Conservation (phyloP, 805 yeast species). For the Yarrowia osloensis region DNA sequence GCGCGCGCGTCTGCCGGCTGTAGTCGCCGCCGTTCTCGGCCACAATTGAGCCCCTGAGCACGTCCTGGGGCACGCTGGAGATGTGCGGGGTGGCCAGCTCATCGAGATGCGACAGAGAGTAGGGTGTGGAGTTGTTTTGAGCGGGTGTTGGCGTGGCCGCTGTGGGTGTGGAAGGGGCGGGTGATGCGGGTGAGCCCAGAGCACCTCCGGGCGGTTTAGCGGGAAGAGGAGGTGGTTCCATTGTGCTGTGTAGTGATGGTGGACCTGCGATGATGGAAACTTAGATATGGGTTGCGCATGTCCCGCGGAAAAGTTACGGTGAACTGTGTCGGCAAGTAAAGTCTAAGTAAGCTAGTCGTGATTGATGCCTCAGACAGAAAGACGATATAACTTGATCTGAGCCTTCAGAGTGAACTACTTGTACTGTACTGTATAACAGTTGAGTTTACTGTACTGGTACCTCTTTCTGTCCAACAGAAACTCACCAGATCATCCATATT, state of each 20-base stretch:
- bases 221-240: slow-evolving; percentile 28
- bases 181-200: background rate
- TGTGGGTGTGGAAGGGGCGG: background rate
- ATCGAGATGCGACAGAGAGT: background rate
- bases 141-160: background rate
- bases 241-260: background rate
- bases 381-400: too few species aligned
- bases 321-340: too few species aligned
- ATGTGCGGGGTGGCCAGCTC: slow-evolving; percentile 9
- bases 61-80: background rate
- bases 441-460: too few species aligned
- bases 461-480: too few species aligned
- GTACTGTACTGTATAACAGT: too few species aligned
- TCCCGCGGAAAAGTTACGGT: too few species aligned
- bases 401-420: too few species aligned
- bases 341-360: too few species aligned
- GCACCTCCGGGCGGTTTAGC: slow-evolving; percentile 11
- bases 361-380: too few species aligned
- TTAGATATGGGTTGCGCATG: slow-evolving; percentile 2
- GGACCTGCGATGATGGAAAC: background rate
- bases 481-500: too few species aligned
- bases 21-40: slow-evolving; percentile 9
- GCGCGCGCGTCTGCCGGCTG: slow-evolving; percentile 22
- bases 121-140: background rate
- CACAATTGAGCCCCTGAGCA: slow-evolving; percentile 11